Evolutionary conservation across 2,329 filamentous ascomycete species (phyloP).

Genomic region (Penicillium italicum): DNA sequence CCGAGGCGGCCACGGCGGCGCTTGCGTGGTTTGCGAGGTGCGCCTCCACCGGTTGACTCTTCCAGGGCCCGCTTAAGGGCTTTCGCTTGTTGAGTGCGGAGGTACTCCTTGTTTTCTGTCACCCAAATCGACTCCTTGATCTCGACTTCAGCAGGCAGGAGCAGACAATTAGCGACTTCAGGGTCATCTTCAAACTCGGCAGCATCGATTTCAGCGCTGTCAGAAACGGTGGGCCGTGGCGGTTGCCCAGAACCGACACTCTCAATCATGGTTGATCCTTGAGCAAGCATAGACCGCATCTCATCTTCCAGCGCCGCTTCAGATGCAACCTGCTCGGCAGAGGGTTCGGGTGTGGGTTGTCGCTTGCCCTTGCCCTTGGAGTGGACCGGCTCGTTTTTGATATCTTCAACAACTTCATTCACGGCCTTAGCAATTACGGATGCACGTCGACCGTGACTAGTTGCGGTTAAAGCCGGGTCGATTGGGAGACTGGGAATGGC

Average conservation of each 20-base stretch:
- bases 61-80: conserved; percentile 67
- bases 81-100: conserved; percentile 82
- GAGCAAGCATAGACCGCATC: conserved; percentile 63
- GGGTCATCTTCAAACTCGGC: conserved; percentile 86
- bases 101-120: conserved; percentile 89
- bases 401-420: conserved; percentile 23
- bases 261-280: conserved; percentile 37
- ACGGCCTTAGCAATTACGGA: conserved; percentile 18
- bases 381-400: conserved; percentile 18
- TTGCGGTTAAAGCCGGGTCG: conserved; percentile 41
- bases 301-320: conserved; percentile 62
- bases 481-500: conserved; percentile 55
- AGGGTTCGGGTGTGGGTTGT: conserved; percentile 47
- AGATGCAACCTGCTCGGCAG: conserved; percentile 58
- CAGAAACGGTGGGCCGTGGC: conserved; percentile 50
- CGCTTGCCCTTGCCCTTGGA: conserved; percentile 31
- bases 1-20: conserved; percentile 47
- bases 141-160: conserved; percentile 68
- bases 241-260: conserved; percentile 15
- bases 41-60: conserved; percentile 46
- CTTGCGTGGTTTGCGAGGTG: conserved; percentile 48
- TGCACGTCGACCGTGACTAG: conserved; percentile 18
- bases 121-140: conserved; percentile 93
- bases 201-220: conserved; percentile 60
- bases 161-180: conserved; percentile 76